Base-by-base conservation (phyloP, 2,329 filamentous ascomycete species). In the Trichoderma polysporum region DNA sequence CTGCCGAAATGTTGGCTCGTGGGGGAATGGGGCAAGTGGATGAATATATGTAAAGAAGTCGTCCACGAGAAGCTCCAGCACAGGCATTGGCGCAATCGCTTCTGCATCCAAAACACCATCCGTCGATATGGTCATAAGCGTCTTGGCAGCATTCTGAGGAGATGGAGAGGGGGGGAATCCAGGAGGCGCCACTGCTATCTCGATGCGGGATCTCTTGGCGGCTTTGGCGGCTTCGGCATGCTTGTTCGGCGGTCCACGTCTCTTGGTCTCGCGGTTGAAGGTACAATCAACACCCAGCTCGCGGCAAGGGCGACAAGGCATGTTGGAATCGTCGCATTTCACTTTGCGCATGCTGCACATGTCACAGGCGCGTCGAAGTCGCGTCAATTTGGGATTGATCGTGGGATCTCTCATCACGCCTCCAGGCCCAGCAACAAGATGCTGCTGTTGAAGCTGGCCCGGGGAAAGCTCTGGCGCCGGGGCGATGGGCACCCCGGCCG, bases 21-120 rank as follows among this genome's bases (percentile, higher is more conserved):
- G 91, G 0, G 91, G 91, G 66, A 94, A 93, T 0, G 91, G 91
- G 67, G 86, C 87, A 9, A 94, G 83, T 1, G 91, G 91, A 72
- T 93, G 90, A 62, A 93, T 90, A 75, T 93, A 93, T 19, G 89
- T 92, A 78, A 93, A 94, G 83, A 92, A 94, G 79, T 94, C 91
- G 75, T 93, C 90, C 66, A 94, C 86, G 17, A 93, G 82, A 2
- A 90, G 83, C 72, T 90, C 85, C 61, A 94, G 80, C 12, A 90
- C 87, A 8, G 86, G 85, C 76, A 90, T 83, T 0, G 91, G 89
- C 47, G 90, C 91, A 69, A 94, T 93, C 2, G 86, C 82, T 74
- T 94, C 91, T 56, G 89, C 86, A 68, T 87, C 85, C 15, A 88
- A 74, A n/a, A 78, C 74, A 31, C 73, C 74, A n/a, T 76, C 75